A percentile compares a stretch with the other conserved stretches of the same genome.
Evolutionary conservation across 2,329 filamentous ascomycete species (phyloP).

Genomic region (Hymenoscyphus scutula): DNA sequence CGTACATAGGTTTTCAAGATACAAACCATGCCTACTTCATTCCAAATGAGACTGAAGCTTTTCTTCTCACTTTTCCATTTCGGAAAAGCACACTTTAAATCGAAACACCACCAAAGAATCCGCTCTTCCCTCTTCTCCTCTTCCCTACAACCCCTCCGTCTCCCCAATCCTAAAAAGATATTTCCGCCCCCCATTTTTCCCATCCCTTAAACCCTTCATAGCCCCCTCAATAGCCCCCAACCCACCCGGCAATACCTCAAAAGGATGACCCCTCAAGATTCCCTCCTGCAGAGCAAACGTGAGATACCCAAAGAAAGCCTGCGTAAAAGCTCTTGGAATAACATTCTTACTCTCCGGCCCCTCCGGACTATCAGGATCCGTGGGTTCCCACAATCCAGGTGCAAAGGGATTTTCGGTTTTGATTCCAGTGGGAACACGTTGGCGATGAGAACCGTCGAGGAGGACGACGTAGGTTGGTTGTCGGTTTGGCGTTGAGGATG

Average conservation of each 20-base stretch:
- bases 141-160: conserved; percentile 16
- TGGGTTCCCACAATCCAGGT: conserved; percentile 9
- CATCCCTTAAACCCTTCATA: conserved; percentile 54
- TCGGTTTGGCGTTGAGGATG: neutral
- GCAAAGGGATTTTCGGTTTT: neutral
- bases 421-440: neutral
- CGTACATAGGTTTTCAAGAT: too few species aligned
- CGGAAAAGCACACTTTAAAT: too few species aligned
- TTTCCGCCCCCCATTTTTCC: conserved; percentile 62
- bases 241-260: conserved; percentile 51
- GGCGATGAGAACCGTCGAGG: neutral
- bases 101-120: too few species aligned
- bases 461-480: neutral
- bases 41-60: too few species aligned
- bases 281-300: conserved; percentile 47
- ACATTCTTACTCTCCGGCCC: neutral
- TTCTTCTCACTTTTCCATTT: too few species aligned
- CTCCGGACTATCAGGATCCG: neutral
- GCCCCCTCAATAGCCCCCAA: conserved; percentile 48
- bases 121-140: too few species aligned
- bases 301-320: conserved; percentile 30
- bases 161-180: conserved; percentile 52
- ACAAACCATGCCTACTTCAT: too few species aligned
- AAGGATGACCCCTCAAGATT: conserved; percentile 49
- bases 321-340: conserved; percentile 10